Evolutionary conservation across 768 basidiomycete species (phyloP).

Genomic region (Mycena chlorophos): DNA sequence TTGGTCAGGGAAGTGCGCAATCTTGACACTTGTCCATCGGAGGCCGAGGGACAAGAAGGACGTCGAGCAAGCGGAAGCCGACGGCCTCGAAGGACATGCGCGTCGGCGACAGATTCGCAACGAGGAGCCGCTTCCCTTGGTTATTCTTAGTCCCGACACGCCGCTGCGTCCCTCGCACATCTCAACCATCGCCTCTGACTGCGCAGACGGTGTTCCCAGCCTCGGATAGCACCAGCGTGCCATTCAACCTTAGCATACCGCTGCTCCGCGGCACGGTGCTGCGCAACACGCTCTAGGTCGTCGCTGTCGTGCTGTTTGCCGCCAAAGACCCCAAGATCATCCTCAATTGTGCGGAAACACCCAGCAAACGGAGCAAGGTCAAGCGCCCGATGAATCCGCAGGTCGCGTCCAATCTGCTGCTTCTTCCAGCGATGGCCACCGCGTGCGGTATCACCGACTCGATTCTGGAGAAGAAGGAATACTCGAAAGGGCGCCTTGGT

Average conservation of each 20-base stretch:
- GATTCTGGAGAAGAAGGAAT: conserved; percentile 69
- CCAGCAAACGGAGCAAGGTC: conserved; percentile 90
- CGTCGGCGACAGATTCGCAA: too few relatives aligned
- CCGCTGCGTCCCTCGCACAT: conserved; percentile 71
- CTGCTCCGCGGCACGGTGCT: conserved; percentile 92
- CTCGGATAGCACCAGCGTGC: conserved; percentile 39
- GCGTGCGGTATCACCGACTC: conserved; percentile 87
- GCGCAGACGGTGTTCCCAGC: conserved; percentile 59
- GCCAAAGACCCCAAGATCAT: conserved; percentile 93
- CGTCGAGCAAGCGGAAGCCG: too few relatives aligned
- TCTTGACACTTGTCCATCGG: too few relatives aligned
- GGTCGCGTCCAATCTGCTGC: conserved; percentile 85
- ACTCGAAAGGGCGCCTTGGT: conserved; percentile 77
- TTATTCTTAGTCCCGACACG: conserved; percentile 82
- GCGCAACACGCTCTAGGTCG: conserved; percentile 90
- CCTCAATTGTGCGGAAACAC: conserved; percentile 91
- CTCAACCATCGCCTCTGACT: conserved; percentile 64
- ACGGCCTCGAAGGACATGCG: too few relatives aligned
- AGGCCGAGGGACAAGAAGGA: too few relatives aligned
- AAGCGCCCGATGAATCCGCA: conserved; percentile 99
- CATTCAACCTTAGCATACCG: conserved; percentile 79
- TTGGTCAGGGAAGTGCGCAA: too few relatives aligned
- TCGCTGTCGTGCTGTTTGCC: conserved; percentile 90
- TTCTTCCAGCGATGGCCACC: conserved; percentile 81
- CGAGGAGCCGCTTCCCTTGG: too few relatives aligned